Conservation (phyloP, 495 filamentous ascomycete genomes). For the Penicillium taxi region DNA sequence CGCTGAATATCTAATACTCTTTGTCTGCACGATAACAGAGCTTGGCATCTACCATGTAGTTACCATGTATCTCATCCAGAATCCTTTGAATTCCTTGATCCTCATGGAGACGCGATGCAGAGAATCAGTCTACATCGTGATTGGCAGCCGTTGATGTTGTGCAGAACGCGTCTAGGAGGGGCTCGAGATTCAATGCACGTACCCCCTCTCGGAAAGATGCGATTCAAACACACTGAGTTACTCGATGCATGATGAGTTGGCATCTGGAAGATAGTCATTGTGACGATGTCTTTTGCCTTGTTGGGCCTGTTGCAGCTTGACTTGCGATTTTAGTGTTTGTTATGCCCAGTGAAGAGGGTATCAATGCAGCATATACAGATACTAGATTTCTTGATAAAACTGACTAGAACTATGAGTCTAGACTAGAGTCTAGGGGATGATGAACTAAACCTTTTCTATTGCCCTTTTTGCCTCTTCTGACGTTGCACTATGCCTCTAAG, state of each 20-base stretch:
- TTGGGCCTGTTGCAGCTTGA: constrained; percentile 20
- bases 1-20: too few relatives aligned
- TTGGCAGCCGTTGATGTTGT: constrained; percentile 29
- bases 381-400: too few relatives aligned
- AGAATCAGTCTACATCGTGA: constrained; percentile 20
- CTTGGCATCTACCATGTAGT: not conserved
- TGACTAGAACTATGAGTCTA: too few relatives aligned
- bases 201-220: constrained; percentile 9
- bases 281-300: constrained; percentile 12
- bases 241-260: constrained; percentile 85
- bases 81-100: constrained; percentile 6
- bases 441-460: too few relatives aligned
- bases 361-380: too few relatives aligned
- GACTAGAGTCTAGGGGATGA: too few relatives aligned
- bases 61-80: not conserved
- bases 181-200: constrained; percentile 5
- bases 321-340: too few relatives aligned
- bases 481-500: too few relatives aligned
- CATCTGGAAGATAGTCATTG: constrained; percentile 38
- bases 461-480: too few relatives aligned
- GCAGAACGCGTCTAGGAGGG: constrained; percentile 23
- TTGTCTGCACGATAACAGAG: too few relatives aligned
- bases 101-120: constrained; percentile 17
- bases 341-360: too few relatives aligned
- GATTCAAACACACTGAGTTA: constrained; percentile 19